Evolutionary conservation across 208 protist genomes (phyloP), one percentile per base, ranked within the genome.

Genomic region (Crithidia thermophila): DNA sequence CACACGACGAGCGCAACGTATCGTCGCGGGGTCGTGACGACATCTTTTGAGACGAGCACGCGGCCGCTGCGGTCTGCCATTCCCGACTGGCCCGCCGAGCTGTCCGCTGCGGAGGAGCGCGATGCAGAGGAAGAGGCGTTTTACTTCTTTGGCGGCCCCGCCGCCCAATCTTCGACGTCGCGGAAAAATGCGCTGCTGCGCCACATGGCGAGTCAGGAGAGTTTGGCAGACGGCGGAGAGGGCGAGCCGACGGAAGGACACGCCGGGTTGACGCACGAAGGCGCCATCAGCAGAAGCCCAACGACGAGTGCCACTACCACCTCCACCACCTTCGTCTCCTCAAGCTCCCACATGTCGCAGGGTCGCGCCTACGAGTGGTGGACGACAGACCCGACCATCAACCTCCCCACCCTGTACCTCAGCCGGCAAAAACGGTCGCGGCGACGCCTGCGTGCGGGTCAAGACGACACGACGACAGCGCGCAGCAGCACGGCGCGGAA

Each of bases 401-500:
- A 73, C 57, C 51, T 59, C 10, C 59, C 67, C 16, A 52, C 67
- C 23, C 40, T 61, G 51, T 61, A 66, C 50, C 49, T 67, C 21
- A 74, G 51, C 37, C 58, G 59, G 4, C 67, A 67, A 43, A 52
- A 65, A 20, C 69, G 69, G 30, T 30, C 52, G 6, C 42, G 53
- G 0, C 69, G 69, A 9, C 69, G 69, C 3, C 43, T 64, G 45
- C 58, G 58, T 1, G 30, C 43, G 6, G n/a, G 33, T 31, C 58
- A 21, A n/a, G 58, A 64, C 33, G 58, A 40, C 58, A 21, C 58
- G 16, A 25, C 51, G 27, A 67, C 36, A 9, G 42, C 49, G 30
- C 69, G 69, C 55, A 75, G 69, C 69, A 75, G 69, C 55, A 58
- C 69, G 1, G 60, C 69, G 14, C 69, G 69, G 5, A 59, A 51